Base-by-base conservation (phyloP, 176 grass and related monocot species). In the Canna indica region DNA sequence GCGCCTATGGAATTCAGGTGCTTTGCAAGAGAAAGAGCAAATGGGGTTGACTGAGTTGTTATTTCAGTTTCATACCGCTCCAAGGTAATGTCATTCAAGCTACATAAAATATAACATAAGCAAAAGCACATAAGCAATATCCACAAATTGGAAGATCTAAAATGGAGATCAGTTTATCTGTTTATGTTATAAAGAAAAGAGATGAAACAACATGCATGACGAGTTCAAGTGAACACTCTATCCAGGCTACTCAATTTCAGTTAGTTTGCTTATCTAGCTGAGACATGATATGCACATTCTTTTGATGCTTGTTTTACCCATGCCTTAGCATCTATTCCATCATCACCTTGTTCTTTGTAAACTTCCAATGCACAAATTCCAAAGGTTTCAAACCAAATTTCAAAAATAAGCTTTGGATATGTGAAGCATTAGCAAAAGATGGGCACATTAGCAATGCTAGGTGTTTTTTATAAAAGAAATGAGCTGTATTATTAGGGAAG, bases 1-100 rank as follows among this genome's bases (percentile, higher is more conserved):
- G 93, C 93, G 57, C 93, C 93, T 59, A 96, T 81, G 34, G 86
- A 91, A 5, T 60, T 81, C 38, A 96, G 73, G 83, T 96, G 88
- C 79, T 34, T 89, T 72, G 93, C 93, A 73, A 96, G 79, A 64
- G 93, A 68, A n/a, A 96, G 84, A 71, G 88, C 71, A 81, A 79
- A 91, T 30, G 85, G 83, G 22, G 86, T 83, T 46, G 93, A 96
- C 82, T 87, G 79, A 20, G 74, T 79, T 69, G 83, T 83, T 89
- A 96, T 83, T 78, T 77, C 81, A 46, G 79, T 85, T 79, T 90
- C 83, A 80, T 91, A 96, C 71, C 67, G 93, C 35, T 96, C 88
- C 70, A 96, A 79, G 33, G 85, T 83, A 36, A 96, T 80, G 64
- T 96, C 77, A 50, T 76, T 80, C 81, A 77, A 54, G 36, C 93